A percentile compares a stretch with the other conserved stretches of the same genome.
Conservation (phyloP, 1,284 basidiomycete species). For the Ganoderma leucocontextum region DNA sequence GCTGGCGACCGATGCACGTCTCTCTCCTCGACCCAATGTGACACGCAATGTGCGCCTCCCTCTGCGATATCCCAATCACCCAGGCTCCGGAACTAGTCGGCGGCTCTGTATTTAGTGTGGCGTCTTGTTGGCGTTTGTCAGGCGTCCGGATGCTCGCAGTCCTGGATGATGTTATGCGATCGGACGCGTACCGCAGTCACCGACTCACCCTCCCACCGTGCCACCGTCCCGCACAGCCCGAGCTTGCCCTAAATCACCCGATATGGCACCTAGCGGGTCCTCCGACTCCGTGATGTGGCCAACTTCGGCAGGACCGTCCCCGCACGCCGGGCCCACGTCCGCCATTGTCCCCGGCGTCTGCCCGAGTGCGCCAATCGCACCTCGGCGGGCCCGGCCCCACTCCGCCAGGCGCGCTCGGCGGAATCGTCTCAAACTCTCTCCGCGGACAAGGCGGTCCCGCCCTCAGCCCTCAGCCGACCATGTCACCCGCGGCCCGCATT, state of each 20-base stretch:
- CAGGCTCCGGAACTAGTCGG: slow-evolving; percentile 16
- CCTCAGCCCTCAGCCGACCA: slow-evolving; percentile 14
- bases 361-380: slow-evolving; percentile 15
- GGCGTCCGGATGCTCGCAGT: slow-evolving; percentile 25
- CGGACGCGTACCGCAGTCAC: slow-evolving; percentile 33
- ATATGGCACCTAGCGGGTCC: slow-evolving; percentile 29
- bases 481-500: slow-evolving; percentile 15
- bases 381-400: slow-evolving; percentile 17
- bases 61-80: slow-evolving; percentile 13
- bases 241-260: slow-evolving; percentile 34
- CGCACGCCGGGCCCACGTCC: slow-evolving; percentile 19
- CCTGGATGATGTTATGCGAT: slow-evolving; percentile 25
- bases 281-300: slow-evolving; percentile 26
- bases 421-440: slow-evolving; percentile 30
- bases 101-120: slow-evolving; percentile 18
- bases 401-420: slow-evolving; percentile 23
- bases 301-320: slow-evolving; percentile 26
- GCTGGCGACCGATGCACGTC: slow-evolving; percentile 23
- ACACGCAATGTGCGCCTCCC: slow-evolving; percentile 19
- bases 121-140: slow-evolving; percentile 30
- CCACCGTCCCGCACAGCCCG: slow-evolving; percentile 33
- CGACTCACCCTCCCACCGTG: slow-evolving; percentile 29
- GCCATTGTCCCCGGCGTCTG: slow-evolving; percentile 24
- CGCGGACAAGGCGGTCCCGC: slow-evolving; percentile 13
- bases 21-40: slow-evolving; percentile 22